Base-by-base conservation (phyloP, 2,329 filamentous ascomycete species). In the Claviceps maximensis region DNA sequence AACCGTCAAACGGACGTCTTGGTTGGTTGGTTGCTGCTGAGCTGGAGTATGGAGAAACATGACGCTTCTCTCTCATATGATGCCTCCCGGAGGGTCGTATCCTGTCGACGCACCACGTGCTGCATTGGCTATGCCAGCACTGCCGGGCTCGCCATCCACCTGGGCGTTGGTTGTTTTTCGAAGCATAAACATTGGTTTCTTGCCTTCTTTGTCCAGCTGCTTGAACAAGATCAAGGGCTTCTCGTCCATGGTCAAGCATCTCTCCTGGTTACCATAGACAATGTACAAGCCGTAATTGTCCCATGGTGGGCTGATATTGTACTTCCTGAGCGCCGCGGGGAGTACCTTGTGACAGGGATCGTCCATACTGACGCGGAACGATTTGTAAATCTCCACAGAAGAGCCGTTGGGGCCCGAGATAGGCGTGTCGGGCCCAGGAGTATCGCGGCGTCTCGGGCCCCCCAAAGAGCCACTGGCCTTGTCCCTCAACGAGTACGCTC, bases 121-220 rank as follows among this genome's bases (percentile, higher is more conserved):
- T 7, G 71, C 70, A 25, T 67, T 68, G 31, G 69, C 71, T 27
- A 80, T 64, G 12, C 77, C 77, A 7, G 76, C 77, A 57, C 77
- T 79, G 17, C 77, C 77, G 10, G 76, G 76, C 1, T 71, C 69
- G 46, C 77, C 75, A 50, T 80, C 78, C 25, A 70, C 70, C 50
- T 71, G 71, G 10, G 76, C 75, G 41, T 74, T 75, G 48, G 77
- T 79, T 36, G 78, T 83, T 68, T 82, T 82, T 54, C 93, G 76
- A 53, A 98, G 74, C 93, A 98, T 98, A 65, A 98, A 98, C 93
- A 97, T 97, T 23, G 93, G 93, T 67, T 97, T 98, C 71, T 94
- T 86, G 47, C 93, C 93, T 72, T 97, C 93, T 67, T 90, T 90
- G 65, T 97, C 90, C 53, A 98, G 74, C 67, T 97, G 90, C 71